Evolutionary conservation across 169 alveolate genomes (phyloP), one percentile per base, ranked within the genome.

Genomic region (Ichthyophthirius multifiliis): DNA sequence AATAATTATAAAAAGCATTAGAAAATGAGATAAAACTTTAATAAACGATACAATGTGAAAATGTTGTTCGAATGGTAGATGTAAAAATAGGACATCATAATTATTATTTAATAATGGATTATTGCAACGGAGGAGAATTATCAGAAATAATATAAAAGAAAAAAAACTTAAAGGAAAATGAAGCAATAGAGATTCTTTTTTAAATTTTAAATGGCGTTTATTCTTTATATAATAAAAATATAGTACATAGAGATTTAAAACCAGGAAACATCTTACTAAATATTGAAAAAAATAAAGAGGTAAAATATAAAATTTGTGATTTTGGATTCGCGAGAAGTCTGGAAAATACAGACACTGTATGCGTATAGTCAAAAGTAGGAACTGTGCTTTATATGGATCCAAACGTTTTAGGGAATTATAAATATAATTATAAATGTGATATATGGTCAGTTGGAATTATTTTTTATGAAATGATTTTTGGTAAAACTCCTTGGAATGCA

Each of bases 371-470:
- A 1, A 39, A 71, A 43, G 87, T 74, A 0, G 87, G 87, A 6
- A 82, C 87, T 10, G 83, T 83, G 6, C 65, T 74, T 9, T 82
- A 82, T 23, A 82, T 74, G 83, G 34, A 75, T 64, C 87, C 87
- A 1, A 16, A 82, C 43, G 73, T 81, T 13, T 45, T 82, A 13
- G 43, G 43, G 64, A 74, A 76, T 43, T 74, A 74, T 44, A 71
- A 62, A 65, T 82, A 82, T 35, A 82, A 67, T 15, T 43, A 62
- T 18, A 87, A 83, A 76, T 78, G 86, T 34, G 90, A 87, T 63
- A 82, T 87, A 1, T 87, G 93, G 93, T 75, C 86, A 4, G 43
- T 87, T 7, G 93, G 89, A 1, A 41, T 83, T 1, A 65, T 87
- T 2, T 80, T 85, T 35, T 87, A 83, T 76, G 93, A 83, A 63